Conservation (phyloP, 2,329 filamentous ascomycete genomes). For the Rhynchosporium agropyri region DNA sequence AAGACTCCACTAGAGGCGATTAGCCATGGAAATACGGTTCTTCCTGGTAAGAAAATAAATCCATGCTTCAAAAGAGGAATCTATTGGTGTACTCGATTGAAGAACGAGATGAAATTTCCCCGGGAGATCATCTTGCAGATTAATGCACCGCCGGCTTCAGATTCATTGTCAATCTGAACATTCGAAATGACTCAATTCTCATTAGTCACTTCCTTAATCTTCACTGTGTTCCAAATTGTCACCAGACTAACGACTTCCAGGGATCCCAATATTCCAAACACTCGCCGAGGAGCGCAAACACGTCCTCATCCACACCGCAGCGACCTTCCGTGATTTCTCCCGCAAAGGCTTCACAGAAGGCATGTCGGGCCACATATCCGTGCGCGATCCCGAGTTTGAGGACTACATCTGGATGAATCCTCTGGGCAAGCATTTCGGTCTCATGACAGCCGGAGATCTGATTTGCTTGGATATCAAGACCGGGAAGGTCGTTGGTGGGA, state of each 20-base stretch:
- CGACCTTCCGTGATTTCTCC: constrained; percentile 69
- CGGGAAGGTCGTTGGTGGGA: constrained; percentile 66
- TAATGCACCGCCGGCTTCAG: background rate
- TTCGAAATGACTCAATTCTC: background rate
- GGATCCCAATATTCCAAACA: constrained; percentile 58
- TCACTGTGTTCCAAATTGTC: too few relatives aligned
- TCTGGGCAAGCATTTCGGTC: constrained; percentile 65
- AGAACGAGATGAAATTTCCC: background rate
- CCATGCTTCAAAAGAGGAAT: background rate
- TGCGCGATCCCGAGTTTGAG: constrained; percentile 65
- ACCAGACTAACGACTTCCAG: constrained; percentile 39
- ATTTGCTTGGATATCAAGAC: constrained; percentile 62
- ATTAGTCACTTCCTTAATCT: too few relatives aligned
- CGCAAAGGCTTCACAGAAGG: constrained; percentile 69
- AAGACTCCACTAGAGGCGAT: constrained; percentile 42
- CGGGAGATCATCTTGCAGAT: background rate
- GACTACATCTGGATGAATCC: constrained; percentile 71
- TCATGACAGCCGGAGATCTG: constrained; percentile 67
- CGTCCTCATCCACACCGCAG: constrained; percentile 67
- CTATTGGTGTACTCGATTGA: background rate
- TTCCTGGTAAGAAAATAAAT: constrained; percentile 30
- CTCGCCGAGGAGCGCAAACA: constrained; percentile 62
- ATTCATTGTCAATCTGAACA: background rate
- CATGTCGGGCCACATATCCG: constrained; percentile 68
- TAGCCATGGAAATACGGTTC: constrained; percentile 39